These are phyloP conservation scores for Botrytis cinerea DNA, from an alignment of 2,329 filamentous ascomycete species.

Conservation along the genomic window DNA sequence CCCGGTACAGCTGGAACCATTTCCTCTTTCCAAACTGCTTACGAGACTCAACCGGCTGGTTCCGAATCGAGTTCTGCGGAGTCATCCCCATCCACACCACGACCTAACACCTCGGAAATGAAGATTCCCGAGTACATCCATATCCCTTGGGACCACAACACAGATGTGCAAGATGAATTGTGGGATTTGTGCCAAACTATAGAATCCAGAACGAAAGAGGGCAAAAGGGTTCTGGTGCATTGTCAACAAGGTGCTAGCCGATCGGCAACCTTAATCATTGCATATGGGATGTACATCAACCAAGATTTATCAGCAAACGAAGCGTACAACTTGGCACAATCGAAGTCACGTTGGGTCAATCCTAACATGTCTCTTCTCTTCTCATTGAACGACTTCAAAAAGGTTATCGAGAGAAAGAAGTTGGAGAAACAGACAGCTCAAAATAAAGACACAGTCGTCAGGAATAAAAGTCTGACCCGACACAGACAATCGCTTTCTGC, in stretches of 20 bases:
- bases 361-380: slow-evolving; percentile 93
- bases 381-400: slow-evolving; percentile 80
- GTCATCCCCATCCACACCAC: slow-evolving; percentile 56
- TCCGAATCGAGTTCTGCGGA: slow-evolving; percentile 34
- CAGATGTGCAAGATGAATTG: slow-evolving; percentile 77
- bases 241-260: slow-evolving; percentile 86
- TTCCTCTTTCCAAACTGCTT: slow-evolving; percentile 61
- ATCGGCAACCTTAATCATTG: slow-evolving; percentile 83
- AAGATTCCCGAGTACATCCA: slow-evolving; percentile 79
- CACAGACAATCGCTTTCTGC: slow-evolving; percentile 62
- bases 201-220: slow-evolving; percentile 68
- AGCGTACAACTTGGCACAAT: slow-evolving; percentile 78
- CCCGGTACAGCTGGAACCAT: slow-evolving; percentile 58
- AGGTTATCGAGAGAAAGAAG: slow-evolving; percentile 58
- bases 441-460: slow-evolving; percentile 26
- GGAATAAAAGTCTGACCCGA: slow-evolving; percentile 58
- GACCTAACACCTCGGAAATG: slow-evolving; percentile 47
- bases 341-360: slow-evolving; percentile 83
- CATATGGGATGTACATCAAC: slow-evolving; percentile 79
- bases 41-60: slow-evolving; percentile 53
- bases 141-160: slow-evolving; percentile 86
- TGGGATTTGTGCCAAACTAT: slow-evolving; percentile 75
- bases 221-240: slow-evolving; percentile 79
- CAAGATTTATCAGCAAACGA: slow-evolving; percentile 77
- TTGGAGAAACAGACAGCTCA: slow-evolving; percentile 41